phyloP scores from a whole-genome alignment of 768 basidiomycete species.

The Rossbeevera mucosa region DNA sequence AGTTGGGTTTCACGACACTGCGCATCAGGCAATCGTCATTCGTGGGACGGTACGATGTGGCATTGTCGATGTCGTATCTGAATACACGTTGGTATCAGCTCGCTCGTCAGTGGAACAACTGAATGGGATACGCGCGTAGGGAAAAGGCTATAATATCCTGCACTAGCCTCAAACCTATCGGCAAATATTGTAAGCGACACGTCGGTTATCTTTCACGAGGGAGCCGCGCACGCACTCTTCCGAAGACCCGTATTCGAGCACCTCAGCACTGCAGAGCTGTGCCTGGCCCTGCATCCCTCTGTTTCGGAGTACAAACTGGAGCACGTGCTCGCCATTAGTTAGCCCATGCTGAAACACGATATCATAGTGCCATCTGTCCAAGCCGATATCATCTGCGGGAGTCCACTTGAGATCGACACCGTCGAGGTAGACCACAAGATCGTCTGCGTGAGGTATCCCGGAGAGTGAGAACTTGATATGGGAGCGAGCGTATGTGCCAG shows the following conservation, averaged over 20 bases:
- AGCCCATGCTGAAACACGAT: conserved; percentile 41
- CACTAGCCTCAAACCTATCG: conserved; percentile 49
- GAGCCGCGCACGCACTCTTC: conserved; percentile 44
- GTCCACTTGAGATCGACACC: conserved; percentile 56
- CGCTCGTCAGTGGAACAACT: background rate
- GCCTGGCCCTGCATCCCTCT: conserved; percentile 46
- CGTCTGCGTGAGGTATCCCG: conserved; percentile 51
- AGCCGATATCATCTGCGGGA: conserved; percentile 45
- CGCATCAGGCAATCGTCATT: conserved; percentile 85
- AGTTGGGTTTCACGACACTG: conserved; percentile 59
- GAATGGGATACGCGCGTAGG: conserved; percentile 50
- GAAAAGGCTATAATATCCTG: conserved; percentile 61
- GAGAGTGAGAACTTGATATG: conserved; percentile 70
- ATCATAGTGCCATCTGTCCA: conserved; percentile 78
- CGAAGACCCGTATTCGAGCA: conserved; percentile 65
- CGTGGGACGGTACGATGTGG: conserved; percentile 73
- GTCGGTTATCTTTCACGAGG: background rate
- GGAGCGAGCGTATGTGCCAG: conserved; percentile 58
- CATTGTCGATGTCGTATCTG: conserved; percentile 55
- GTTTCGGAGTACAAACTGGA: conserved; percentile 55
- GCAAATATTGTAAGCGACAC: background rate
- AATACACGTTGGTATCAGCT: background rate
- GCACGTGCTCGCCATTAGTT: conserved; percentile 48
- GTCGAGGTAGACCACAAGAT: conserved; percentile 59
- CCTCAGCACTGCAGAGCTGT: conserved; percentile 73